Percentiles rank a stretch among this genome's conserved stretches.
Conservation (phyloP, 345 rosid species). For the Kandelia obovata region DNA sequence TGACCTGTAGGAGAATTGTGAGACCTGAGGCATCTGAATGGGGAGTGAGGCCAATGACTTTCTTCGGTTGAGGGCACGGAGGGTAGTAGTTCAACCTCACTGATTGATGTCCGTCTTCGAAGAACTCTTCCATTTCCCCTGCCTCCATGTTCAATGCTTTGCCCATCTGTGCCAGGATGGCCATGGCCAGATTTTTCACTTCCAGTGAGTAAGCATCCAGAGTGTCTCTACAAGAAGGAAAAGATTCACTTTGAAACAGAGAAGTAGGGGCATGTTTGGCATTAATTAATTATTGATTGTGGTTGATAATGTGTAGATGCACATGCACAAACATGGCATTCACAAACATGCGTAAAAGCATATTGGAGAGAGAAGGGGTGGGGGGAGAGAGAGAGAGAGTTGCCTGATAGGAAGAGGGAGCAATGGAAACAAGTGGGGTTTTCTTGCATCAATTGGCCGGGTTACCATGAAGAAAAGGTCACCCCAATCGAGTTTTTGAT, state of each 20-base stretch:
- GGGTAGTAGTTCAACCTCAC: slow-evolving; percentile 34
- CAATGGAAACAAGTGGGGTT: slow-evolving; percentile 28
- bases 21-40: slow-evolving; percentile 28
- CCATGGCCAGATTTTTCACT: slow-evolving; percentile 13
- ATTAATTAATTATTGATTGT: no score
- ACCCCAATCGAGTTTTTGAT: slow-evolving; percentile 34
- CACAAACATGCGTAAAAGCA: no score
- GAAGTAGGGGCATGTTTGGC: no score
- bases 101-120: slow-evolving; percentile 22
- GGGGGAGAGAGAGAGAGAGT: not conserved
- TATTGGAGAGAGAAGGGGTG: not conserved
- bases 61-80: slow-evolving; percentile 32
- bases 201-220: slow-evolving; percentile 22
- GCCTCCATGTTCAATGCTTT: slow-evolving; percentile 21
- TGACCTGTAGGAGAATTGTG: slow-evolving; percentile 28
- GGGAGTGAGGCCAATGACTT: slow-evolving; percentile 31
- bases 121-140: slow-evolving; percentile 19
- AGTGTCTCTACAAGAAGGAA: slow-evolving; percentile 13
- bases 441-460: slow-evolving; percentile 19
- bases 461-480: slow-evolving; percentile 24
- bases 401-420: slow-evolving; percentile 30
- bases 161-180: slow-evolving; percentile 15
- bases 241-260: not conserved
- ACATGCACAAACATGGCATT: no score
- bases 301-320: no score